These are phyloP conservation scores for Citrus mangshanensis DNA, from an alignment of 345 rosid genomes.

Conservation along the genomic window DNA sequence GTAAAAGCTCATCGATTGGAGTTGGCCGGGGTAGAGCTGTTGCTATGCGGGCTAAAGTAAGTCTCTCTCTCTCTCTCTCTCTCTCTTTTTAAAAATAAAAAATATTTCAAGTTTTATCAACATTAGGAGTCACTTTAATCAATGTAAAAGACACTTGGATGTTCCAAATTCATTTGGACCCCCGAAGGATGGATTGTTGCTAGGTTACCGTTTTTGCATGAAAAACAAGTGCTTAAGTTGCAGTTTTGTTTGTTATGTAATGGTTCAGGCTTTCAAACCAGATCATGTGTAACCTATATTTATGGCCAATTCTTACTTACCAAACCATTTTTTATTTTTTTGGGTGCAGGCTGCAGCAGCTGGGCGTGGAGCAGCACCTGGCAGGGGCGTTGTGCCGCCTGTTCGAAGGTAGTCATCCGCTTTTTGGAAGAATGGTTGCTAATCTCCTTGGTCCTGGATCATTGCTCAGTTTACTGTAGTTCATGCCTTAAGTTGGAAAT, in stretches of 20 bases:
- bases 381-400: slow-evolving; percentile 79
- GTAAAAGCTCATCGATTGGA: slow-evolving; percentile 84
- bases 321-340: background rate
- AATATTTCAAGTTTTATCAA: background rate
- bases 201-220: background rate
- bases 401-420: slow-evolving; percentile 55
- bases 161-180: background rate
- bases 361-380: slow-evolving; percentile 72
- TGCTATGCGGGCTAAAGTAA: slow-evolving; percentile 89
- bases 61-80: slow-evolving; percentile 11
- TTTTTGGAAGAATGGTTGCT: background rate
- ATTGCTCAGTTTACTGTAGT: background rate
- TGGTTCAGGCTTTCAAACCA: background rate
- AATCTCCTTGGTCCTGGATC: background rate
- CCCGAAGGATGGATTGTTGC: background rate
- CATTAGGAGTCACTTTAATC: background rate
- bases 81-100: background rate
- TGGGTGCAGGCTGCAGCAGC: slow-evolving; percentile 61
- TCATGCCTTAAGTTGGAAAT: background rate
- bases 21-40: slow-evolving; percentile 92
- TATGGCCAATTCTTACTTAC: background rate
- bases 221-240: background rate
- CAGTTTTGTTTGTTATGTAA: background rate
- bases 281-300: background rate
- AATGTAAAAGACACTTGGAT: background rate